Conservation (phyloP, 306 rosid genomes). For the Cicer bijugum region DNA sequence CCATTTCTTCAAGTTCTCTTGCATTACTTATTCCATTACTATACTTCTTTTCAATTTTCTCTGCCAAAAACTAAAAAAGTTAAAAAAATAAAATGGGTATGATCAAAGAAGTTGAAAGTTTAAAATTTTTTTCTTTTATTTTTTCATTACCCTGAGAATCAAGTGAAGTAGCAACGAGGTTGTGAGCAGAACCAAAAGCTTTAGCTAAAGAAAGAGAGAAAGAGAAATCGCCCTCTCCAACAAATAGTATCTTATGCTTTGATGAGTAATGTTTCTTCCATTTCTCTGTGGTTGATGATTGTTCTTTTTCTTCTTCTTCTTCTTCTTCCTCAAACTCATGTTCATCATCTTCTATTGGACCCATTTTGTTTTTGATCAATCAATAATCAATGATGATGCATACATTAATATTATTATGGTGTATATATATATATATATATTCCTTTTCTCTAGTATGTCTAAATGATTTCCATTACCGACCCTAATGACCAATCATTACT, state of each 20-base stretch:
- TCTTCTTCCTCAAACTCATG: slow-evolving; percentile 33
- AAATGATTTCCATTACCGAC: neutral
- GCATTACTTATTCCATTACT: slow-evolving; percentile 61
- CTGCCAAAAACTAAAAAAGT: slow-evolving; percentile 40
- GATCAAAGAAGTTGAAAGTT: slow-evolving; percentile 35
- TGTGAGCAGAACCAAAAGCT: slow-evolving; percentile 66
- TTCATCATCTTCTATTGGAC: slow-evolving; percentile 30
- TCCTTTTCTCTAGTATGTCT: neutral
- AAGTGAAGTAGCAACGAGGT: slow-evolving; percentile 76
- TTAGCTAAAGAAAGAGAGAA: slow-evolving; percentile 66
- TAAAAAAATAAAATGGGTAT: slow-evolving; percentile 3
- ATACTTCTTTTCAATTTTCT: slow-evolving; percentile 61
- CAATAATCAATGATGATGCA: neutral
- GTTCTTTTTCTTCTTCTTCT: slow-evolving; percentile 42
- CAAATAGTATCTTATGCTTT: slow-evolving; percentile 61
- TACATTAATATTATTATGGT: neutral
- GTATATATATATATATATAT: neutral
- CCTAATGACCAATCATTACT: slow-evolving; percentile 19
- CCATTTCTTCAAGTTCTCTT: slow-evolving; percentile 74
- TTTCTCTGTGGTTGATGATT: slow-evolving; percentile 44
- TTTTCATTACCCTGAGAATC: slow-evolving; percentile 62
- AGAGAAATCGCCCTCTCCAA: slow-evolving; percentile 90
- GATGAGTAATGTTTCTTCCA: slow-evolving; percentile 84
- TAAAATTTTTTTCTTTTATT: neutral
- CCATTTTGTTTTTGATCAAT: slow-evolving; percentile 31